These are phyloP conservation scores for Licmophora abbreviata DNA, from an alignment of 108 stramenopile genomes.

Conservation along the genomic window DNA sequence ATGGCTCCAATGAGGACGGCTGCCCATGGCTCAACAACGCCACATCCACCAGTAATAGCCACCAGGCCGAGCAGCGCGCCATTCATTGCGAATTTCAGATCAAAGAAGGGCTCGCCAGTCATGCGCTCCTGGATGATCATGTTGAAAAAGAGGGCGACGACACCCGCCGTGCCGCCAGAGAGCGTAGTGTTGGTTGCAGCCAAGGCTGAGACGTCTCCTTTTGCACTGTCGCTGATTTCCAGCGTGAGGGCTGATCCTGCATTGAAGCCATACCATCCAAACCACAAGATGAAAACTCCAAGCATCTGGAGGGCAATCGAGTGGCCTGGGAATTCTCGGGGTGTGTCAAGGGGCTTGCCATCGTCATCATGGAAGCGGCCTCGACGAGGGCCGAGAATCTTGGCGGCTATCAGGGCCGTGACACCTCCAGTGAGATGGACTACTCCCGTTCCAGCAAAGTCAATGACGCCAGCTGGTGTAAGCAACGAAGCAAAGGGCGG, in stretches of 20 bases:
- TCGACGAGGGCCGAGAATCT: constrained; percentile 75
- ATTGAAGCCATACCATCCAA: constrained; percentile 97
- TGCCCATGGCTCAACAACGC: constrained; percentile 72
- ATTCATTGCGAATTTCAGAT: constrained; percentile 40
- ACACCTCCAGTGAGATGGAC: constrained; percentile 75
- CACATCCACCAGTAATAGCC: constrained; percentile 83
- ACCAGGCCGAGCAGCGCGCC: constrained; percentile 70
- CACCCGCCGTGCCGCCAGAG: constrained; percentile 37
- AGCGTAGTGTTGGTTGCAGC: constrained; percentile 80
- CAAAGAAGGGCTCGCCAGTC: constrained; percentile 44
- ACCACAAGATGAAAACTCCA: constrained; percentile 73
- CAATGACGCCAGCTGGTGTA: constrained; percentile 54
- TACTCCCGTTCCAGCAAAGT: constrained; percentile 67
- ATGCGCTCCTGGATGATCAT: constrained; percentile 25
- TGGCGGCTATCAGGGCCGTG: constrained; percentile 77
- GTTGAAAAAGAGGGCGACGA: constrained; percentile 40
- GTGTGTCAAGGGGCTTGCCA: constrained; percentile 55
- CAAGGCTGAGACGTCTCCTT: constrained; percentile 45
- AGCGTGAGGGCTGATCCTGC: constrained; percentile 64
- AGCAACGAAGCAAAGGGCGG: too few species aligned
- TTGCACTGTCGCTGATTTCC: constrained; percentile 20
- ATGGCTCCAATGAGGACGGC: constrained; percentile 76
- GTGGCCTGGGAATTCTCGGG: constrained; percentile 62
- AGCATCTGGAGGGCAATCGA: constrained; percentile 71
- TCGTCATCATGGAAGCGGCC: constrained; percentile 74